Evolutionary conservation across 1,284 basidiomycete species (phyloP), one percentile per base, ranked within the genome.

Genomic region (Meira nashicola): DNA sequence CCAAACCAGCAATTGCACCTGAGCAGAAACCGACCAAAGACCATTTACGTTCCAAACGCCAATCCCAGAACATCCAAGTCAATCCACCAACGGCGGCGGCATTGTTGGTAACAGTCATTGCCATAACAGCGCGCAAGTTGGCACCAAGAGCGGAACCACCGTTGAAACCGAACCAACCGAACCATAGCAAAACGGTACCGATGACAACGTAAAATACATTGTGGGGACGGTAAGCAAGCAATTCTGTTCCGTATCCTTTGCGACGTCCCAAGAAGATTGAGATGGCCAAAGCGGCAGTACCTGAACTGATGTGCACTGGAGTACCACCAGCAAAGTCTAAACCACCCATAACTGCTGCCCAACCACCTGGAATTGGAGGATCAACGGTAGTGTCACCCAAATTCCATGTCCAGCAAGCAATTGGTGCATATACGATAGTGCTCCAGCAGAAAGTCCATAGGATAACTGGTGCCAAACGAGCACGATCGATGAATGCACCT

Each of bases 131-230:
- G 57, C 91, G 87, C 43, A 95, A 82, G 78, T 93, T 93, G 19
- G 92, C 92, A 57, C 89, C 90, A 72, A 92, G 92, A 9, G 91
- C 89, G 54, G 87, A 90, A 14, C 84, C 84, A 44, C 91, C 91
- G 80, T 93, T 93, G 83, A 89, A 90, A 12, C 88, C 92, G 74
- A 93, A 92, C 93, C 93, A 96, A 58, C 92, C 92, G 75, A 94
- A 89, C 91, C 91, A 95, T 59, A 95, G 86, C 67, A 95, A 84
- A 12, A 86, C 84, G 14, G 87, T 93, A 64, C 93, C 93, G 54
- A 96, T 84, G 58, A 86, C 87, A 71, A 95, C 89, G 79, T 92
- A 82, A 37, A 88, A 88, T 17, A 95, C 90, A 76, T 94, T 95
- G 79, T 93, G 90, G 9, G 92, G 92, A 63, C 91, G 86, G 82